phyloP scores from a whole-genome alignment of 306 rosid species.

The Lupinus albus region DNA sequence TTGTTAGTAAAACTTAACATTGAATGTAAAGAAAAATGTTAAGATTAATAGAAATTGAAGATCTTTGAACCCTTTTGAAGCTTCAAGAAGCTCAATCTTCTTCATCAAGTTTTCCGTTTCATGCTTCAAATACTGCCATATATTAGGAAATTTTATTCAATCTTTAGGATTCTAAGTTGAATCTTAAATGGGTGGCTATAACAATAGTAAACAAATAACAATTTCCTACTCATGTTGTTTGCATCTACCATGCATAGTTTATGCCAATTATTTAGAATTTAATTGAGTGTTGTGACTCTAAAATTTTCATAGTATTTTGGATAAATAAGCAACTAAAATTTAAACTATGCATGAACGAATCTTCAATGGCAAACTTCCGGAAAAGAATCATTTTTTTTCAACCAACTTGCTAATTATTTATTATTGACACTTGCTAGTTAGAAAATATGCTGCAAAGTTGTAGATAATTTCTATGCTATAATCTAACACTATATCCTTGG shows the following conservation, averaged over 20 bases:
- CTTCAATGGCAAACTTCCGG: not conserved
- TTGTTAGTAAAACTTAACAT: constrained; percentile 1
- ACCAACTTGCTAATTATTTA: not conserved
- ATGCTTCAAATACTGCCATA: constrained; percentile 66
- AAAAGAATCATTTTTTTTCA: not conserved
- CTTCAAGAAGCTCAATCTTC: constrained; percentile 76
- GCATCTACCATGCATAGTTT: not conserved
- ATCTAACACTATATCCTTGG: too few relatives aligned
- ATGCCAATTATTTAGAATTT: too few relatives aligned
- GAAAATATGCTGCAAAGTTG: too few relatives aligned
- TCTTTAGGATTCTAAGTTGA: constrained; percentile 7
- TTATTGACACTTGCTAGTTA: not conserved
- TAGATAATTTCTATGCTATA: too few relatives aligned
- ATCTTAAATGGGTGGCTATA: not conserved
- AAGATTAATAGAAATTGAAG: constrained; percentile 12
- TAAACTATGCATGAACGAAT: too few relatives aligned
- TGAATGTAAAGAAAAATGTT: not conserved
- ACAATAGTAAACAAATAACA: not conserved
- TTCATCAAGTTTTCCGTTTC: constrained; percentile 70
- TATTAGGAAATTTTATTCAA: constrained; percentile 31
- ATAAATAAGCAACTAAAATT: too few relatives aligned
- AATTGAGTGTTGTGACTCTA: too few relatives aligned
- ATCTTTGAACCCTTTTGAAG: constrained; percentile 65
- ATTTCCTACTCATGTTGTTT: not conserved
- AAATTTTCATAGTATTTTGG: too few relatives aligned